Percentiles rank a stretch among this genome's conserved stretches.
phyloP scores from a whole-genome alignment of 2,329 filamentous ascomycete species.

The Diaporthe humulicola region DNA sequence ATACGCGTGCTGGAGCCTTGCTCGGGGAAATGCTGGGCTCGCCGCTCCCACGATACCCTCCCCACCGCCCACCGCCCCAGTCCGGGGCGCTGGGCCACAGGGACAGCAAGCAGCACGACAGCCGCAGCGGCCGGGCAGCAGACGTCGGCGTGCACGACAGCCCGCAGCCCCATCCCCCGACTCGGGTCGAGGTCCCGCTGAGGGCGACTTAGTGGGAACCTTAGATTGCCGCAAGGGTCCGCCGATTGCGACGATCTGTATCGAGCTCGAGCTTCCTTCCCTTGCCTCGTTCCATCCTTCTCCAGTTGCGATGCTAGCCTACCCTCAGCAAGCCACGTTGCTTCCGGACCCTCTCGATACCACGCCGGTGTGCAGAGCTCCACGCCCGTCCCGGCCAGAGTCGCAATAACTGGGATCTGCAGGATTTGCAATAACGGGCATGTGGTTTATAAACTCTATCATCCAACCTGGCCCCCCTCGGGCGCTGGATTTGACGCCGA shows the following conservation, averaged over 20 bases:
- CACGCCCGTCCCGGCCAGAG: conserved; percentile 1
- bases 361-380: conserved; percentile 11
- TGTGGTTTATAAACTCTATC: conserved; percentile 24
- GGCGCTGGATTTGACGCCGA: conserved; percentile 22
- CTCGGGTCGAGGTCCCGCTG: conserved; percentile 27
- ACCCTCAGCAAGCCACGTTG: conserved; percentile 23
- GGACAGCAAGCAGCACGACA: conserved; percentile 18
- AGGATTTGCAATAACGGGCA: conserved; percentile 33
- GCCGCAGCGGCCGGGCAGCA: conserved; percentile 6
- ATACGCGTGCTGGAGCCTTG: conserved; percentile 18
- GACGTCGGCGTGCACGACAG: conserved; percentile 22
- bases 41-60: not conserved
- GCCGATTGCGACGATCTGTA: conserved; percentile 30
- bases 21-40: conserved; percentile 1
- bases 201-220: conserved; percentile 15
- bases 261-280: conserved; percentile 20
- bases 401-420: conserved; percentile 16
- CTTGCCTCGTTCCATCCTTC: not conserved
- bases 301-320: conserved; percentile 26
- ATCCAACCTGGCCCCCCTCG: conserved; percentile 10
- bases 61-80: conserved; percentile 11
- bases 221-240: conserved; percentile 28
- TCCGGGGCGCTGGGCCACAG: conserved; percentile 10
- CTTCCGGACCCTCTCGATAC: conserved; percentile 21
- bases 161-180: conserved; percentile 28